Evolutionary conservation across 495 filamentous ascomycete species (phyloP), one percentile per base, ranked within the genome.

Genomic region (Aspergillus kassunensis): DNA sequence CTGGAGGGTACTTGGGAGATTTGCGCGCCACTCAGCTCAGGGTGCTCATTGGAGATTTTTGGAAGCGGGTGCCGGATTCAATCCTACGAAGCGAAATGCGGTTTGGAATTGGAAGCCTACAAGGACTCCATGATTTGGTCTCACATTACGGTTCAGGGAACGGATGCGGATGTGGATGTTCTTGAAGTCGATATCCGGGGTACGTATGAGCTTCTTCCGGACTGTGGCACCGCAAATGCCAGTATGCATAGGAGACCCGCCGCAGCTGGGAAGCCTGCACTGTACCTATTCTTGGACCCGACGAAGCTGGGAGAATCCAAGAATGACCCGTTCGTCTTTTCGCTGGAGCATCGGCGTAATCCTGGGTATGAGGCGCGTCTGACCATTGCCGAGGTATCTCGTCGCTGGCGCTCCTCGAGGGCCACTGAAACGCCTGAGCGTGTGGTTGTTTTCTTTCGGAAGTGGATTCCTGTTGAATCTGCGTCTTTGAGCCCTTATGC

Each of bases 281-380:
- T 87, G 4, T 91, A 78, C 53, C 66, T 91, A 16, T 90, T 89
- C 64, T 69, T 87, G 37, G 86, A 92, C 33, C 78, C 79, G 0
- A 64, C 68, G 3, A 74, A 70, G 31, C 65, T 74, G 10, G 74
- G 76, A 3, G 48, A 66, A 15, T 60, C 73, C 0, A 55, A 67
- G 0, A 37, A 77, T 3, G 88, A 92, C 62, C 59, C 59, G 1
- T 91, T 82, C 57, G 81, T 90, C 13, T 88, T 91, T 58, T 76
- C 85, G 1, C 45, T 72, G 6, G 69, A 80, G 7, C 76, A 72
- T 39, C 56, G 70, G 1, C 71, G 77, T 6, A 66, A 82, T 4
- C 68, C 80, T 13, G 72, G 73, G 12, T 79, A 85, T 30, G 78
- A 84, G 43, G 53, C 69, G 36, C 76, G 87, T 18, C 51, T 60